phyloP scores from a whole-genome alignment of 2,329 filamentous ascomycete species.

The Alternaria consortialis region DNA sequence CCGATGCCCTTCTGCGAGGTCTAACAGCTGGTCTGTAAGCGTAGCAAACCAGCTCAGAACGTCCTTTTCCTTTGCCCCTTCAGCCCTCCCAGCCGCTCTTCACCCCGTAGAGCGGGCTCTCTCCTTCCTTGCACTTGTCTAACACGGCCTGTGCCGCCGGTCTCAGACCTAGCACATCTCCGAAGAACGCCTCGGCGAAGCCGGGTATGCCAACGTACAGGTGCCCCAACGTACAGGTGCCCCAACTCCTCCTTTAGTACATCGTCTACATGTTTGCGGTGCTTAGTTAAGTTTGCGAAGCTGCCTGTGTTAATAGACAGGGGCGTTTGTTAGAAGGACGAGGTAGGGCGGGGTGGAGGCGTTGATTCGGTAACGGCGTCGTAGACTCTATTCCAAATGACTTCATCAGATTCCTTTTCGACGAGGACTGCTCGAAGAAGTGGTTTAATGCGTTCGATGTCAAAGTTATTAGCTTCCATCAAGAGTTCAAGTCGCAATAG shows the following conservation, averaged over 20 bases:
- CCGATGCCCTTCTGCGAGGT: no score
- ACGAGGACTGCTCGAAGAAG: constrained; percentile 13
- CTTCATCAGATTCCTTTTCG: constrained; percentile 14
- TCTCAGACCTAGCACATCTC: constrained; percentile 21
- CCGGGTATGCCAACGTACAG: constrained; percentile 31
- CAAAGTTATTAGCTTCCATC: constrained; percentile 17
- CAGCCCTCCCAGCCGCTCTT: constrained; percentile 32
- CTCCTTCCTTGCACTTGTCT: constrained; percentile 29
- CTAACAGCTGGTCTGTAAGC: no score
- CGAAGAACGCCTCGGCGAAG: constrained; percentile 35
- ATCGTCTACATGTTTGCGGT: constrained; percentile 28
- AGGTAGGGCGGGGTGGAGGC: constrained; percentile 39
- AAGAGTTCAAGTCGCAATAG: background rate
- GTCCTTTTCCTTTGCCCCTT: constrained; percentile 7
- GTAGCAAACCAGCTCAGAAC: no score
- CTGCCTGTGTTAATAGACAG: constrained; percentile 31
- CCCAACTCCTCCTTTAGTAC: constrained; percentile 33
- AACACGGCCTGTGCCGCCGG: constrained; percentile 26
- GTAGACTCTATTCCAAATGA: constrained; percentile 44
- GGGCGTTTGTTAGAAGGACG: constrained; percentile 40
- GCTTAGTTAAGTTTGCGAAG: constrained; percentile 30
- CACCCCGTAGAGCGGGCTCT: constrained; percentile 29
- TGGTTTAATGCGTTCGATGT: constrained; percentile 1
- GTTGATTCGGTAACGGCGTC: constrained; percentile 49
- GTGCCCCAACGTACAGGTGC: constrained; percentile 27